A percentile compares a stretch with the other conserved stretches of the same genome.
Conservation (phyloP, 2,329 filamentous ascomycete species). For the Colletotrichum sp. region DNA sequence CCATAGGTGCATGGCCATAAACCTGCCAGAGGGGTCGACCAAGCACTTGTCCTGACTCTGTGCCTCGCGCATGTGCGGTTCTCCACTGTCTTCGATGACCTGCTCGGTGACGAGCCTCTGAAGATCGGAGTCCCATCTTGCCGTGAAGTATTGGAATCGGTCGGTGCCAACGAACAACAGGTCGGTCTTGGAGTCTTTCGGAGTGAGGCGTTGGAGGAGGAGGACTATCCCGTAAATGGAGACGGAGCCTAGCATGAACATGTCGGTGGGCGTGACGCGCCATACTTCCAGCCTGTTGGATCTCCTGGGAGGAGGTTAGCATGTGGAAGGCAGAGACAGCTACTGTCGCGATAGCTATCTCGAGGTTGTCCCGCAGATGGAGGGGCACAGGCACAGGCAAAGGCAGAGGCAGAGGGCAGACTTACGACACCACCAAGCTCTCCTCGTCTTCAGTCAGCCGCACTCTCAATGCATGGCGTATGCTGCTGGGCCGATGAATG, state of each 20-base stretch:
- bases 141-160: constrained; percentile 86
- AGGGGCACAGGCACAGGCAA: not conserved
- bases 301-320: constrained; percentile 61
- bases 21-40: constrained; percentile 77
- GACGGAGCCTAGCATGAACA: constrained; percentile 69
- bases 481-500: constrained; percentile 89
- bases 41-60: constrained; percentile 84
- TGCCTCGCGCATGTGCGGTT: constrained; percentile 72
- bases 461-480: constrained; percentile 85
- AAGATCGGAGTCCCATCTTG: constrained; percentile 75
- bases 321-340: not conserved
- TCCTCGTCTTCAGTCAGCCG: constrained; percentile 71
- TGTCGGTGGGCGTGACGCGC: constrained; percentile 66
- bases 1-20: constrained; percentile 63
- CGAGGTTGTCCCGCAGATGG: not conserved
- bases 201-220: constrained; percentile 81
- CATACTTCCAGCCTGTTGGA: constrained; percentile 88
- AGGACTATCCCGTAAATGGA: constrained; percentile 84
- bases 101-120: constrained; percentile 55
- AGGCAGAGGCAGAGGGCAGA: not conserved
- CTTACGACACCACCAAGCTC: constrained; percentile 81
- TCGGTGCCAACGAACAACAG: constrained; percentile 93
- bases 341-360: not conserved
- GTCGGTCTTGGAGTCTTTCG: constrained; percentile 75
- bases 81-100: constrained; percentile 56